Percentiles rank a stretch among this genome's conserved stretches.
Evolutionary conservation across 306 rosid species (phyloP).

Genomic region (Malus domestica): DNA sequence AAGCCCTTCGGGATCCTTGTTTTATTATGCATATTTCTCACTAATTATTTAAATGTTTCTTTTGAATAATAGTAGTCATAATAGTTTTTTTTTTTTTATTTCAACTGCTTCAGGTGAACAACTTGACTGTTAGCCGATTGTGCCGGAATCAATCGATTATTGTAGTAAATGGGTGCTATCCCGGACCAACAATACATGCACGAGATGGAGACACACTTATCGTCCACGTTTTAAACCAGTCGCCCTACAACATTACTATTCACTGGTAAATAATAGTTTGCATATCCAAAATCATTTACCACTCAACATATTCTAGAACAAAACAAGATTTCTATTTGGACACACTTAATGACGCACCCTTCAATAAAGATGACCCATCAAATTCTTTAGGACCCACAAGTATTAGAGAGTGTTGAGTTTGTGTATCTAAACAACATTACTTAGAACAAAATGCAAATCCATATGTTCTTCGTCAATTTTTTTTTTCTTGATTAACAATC

Average conservation of each 20-base stretch:
- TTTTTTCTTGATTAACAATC: too few relatives aligned
- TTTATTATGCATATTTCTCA: not conserved
- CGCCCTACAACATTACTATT: slow-evolving; percentile 44
- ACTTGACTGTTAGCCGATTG: slow-evolving; percentile 25
- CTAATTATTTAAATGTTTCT: not conserved
- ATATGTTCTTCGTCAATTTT: too few relatives aligned
- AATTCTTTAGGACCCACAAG: too few relatives aligned
- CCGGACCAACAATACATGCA: slow-evolving; percentile 41
- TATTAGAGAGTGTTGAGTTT: too few relatives aligned
- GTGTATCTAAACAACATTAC: too few relatives aligned
- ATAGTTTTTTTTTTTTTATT: not conserved
- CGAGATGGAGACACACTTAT: slow-evolving; percentile 43
- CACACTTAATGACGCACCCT: too few relatives aligned
- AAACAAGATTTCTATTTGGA: too few relatives aligned
- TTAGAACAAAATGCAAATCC: too few relatives aligned
- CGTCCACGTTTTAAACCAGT: slow-evolving; percentile 40
- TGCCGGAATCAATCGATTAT: slow-evolving; percentile 39
- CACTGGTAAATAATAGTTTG: slow-evolving; percentile 35
- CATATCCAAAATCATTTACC: not conserved
- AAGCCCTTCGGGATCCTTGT: too few relatives aligned
- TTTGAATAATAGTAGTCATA: not conserved
- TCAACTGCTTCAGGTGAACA: slow-evolving; percentile 26
- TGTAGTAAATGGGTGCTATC: slow-evolving; percentile 40
- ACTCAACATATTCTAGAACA: too few relatives aligned
- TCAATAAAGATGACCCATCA: too few relatives aligned